Evolutionary conservation across 805 yeast species (phyloP).

Genomic region (Saccharomycopsis oosterbeekiorum): DNA sequence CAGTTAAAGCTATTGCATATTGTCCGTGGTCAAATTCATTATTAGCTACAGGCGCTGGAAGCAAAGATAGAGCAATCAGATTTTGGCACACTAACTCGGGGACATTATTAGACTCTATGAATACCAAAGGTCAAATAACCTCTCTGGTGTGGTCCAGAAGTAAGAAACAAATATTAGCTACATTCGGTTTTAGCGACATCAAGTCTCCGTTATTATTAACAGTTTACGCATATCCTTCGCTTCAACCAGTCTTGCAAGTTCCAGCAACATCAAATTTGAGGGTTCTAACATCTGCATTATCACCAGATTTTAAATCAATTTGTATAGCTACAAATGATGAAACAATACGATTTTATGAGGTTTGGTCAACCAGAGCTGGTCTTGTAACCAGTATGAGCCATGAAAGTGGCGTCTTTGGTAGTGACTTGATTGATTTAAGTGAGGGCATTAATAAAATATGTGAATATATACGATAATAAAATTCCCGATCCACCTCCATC

Average conservation of each 20-base stretch:
- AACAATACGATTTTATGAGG: constrained; percentile 60
- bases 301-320: constrained; percentile 53
- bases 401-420: constrained; percentile 41
- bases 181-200: constrained; percentile 68
- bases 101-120: constrained; percentile 45
- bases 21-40: constrained; percentile 84
- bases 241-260: constrained; percentile 40
- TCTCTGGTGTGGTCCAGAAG: constrained; percentile 66
- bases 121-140: constrained; percentile 68
- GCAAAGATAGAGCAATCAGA: constrained; percentile 59
- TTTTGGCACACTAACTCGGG: constrained; percentile 86
- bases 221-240: constrained; percentile 59
- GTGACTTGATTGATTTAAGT: constrained; percentile 44
- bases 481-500: too few relatives aligned
- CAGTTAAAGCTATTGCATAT: constrained; percentile 80
- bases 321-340: constrained; percentile 75
- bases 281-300: constrained; percentile 53
- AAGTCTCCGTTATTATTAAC: constrained; percentile 42
- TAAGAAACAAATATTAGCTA: constrained; percentile 57
- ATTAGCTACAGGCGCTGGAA: constrained; percentile 88
- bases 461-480: constrained; percentile 8
- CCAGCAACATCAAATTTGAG: constrained; percentile 43
- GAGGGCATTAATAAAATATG: constrained; percentile 37
- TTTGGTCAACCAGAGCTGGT: constrained; percentile 46
- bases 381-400: constrained; percentile 29